These are phyloP conservation scores for Capronia americana DNA, from an alignment of 2,329 filamentous ascomycete genomes.

Conservation along the genomic window DNA sequence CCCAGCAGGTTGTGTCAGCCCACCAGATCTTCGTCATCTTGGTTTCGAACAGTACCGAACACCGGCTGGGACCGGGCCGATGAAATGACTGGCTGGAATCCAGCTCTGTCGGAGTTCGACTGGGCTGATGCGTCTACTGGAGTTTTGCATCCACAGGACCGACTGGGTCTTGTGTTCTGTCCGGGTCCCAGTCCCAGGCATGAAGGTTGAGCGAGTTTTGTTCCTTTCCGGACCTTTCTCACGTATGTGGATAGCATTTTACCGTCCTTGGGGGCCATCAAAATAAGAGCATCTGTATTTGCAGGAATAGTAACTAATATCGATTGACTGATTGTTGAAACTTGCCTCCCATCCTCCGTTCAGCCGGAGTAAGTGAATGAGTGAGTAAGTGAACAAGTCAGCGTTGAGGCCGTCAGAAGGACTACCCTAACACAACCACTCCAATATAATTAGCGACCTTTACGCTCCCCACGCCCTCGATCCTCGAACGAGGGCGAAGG, in stretches of 20 bases:
- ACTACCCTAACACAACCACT: no score
- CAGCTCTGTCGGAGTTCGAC: not conserved
- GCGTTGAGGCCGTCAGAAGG: no score
- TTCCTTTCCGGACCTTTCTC: not conserved
- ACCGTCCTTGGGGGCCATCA: not conserved
- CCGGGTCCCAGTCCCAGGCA: not conserved
- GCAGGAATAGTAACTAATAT: not conserved
- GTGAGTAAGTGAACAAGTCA: no score
- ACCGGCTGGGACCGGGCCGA: not conserved
- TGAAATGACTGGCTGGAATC: not conserved
- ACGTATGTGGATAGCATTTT: not conserved
- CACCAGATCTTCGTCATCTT: not conserved
- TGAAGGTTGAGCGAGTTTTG: not conserved
- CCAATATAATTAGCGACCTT: no score
- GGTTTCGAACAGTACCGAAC: not conserved
- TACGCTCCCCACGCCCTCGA: no score
- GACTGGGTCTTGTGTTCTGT: not conserved
- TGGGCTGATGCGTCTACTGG: not conserved
- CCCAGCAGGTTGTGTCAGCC: not conserved
- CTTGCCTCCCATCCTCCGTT: no score
- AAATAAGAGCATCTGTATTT: not conserved
- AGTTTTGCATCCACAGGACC: not conserved
- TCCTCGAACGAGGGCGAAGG: no score
- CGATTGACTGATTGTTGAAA: not conserved
- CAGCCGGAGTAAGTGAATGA: no score